These are phyloP conservation scores for Gamarada debralockiae DNA, from an alignment of 495 filamentous ascomycete species.

Conservation along the genomic window DNA sequence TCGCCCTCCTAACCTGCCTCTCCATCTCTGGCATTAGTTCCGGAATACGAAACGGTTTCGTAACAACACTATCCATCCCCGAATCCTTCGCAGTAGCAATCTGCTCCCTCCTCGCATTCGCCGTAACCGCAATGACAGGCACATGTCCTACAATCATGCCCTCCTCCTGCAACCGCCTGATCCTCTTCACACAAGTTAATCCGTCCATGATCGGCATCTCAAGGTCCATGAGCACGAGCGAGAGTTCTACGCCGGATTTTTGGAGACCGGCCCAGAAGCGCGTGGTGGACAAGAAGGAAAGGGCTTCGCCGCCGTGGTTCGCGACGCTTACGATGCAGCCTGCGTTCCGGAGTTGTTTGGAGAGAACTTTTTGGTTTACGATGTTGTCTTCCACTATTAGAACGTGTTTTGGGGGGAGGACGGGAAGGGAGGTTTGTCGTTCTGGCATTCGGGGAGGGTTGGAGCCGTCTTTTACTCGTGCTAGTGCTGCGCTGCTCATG, in stretches of 20 bases:
- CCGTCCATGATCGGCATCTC: conserved; percentile 92
- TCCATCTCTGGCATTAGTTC: no score
- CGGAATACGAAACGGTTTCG: no score
- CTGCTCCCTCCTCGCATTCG: conserved; percentile 72
- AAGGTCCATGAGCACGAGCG: conserved; percentile 76
- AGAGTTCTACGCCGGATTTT: conserved; percentile 40
- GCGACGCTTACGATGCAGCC: conserved; percentile 70
- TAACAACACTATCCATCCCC: conserved; percentile 48
- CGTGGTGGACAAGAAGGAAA: conserved; percentile 35
- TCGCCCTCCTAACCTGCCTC: no score
- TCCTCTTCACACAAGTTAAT: conserved; percentile 63
- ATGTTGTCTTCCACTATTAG: conserved; percentile 84
- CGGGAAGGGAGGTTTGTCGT: not conserved
- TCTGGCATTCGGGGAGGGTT: not conserved
- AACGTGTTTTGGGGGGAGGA: conserved; percentile 30
- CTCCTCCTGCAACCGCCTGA: conserved; percentile 57
- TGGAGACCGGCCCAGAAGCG: conserved; percentile 11
- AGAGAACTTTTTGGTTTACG: conserved; percentile 65
- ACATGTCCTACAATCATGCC: conserved; percentile 53
- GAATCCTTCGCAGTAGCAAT: conserved; percentile 47
- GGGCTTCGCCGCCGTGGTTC: conserved; percentile 74
- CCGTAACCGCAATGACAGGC: conserved; percentile 77
- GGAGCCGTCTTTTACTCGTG: no score
- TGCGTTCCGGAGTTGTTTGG: conserved; percentile 61
- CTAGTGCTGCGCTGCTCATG: no score